Evolutionary conservation across 2,329 filamentous ascomycete genomes (phyloP), one percentile per base, ranked within the genome.

Genomic region (Magnaporthiopsis incrustans): DNA sequence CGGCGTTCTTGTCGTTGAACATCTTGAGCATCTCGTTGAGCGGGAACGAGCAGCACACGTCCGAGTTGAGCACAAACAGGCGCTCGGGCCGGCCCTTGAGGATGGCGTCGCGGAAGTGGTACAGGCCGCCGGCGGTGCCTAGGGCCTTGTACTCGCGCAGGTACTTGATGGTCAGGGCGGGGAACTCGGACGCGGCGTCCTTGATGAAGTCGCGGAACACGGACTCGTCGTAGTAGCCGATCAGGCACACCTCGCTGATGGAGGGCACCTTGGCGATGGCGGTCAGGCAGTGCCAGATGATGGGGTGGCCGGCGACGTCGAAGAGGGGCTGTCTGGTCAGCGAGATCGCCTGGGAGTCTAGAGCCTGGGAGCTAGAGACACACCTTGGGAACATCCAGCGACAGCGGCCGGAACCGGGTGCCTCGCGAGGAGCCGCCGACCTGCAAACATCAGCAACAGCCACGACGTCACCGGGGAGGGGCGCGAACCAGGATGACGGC

Each of bases 201-300:
- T 96, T 97, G 82, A 98, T 96, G 80, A 98, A 98, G 79, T 97
- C 93, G 73, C 92, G 90, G 85, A 98, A 97, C 72, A 98, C 91
- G 59, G 87, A 85, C 81, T 98, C 95, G 76, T 99, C 95, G 78
- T 98, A 99, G 85, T 99, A 99, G 74, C 95, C 95, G 74, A 99
- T 96, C 73, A 99, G 89, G 81, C 95, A 93, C 71, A 99, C 94
- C 79, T 99, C 95, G 74, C 92, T 91, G 77, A 99, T 85, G 73
- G 91, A 89, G 72, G 91, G 89, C 66, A 98, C 91, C 76, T 93
- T 96, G 69, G 91, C 88, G 73, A 98, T 85, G 72, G 95, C 92
- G 73, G 89, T 90, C 75, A 99, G 86, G 82, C 93, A 97, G 83
- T 99, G 95, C 85, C 93, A 94, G 81, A 98, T 92, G 80, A 99